Percentiles rank a stretch among this genome's conserved stretches.
These are phyloP conservation scores for Podospora sp. DNA, from an alignment of 495 filamentous ascomycete genomes.

Conservation along the genomic window DNA sequence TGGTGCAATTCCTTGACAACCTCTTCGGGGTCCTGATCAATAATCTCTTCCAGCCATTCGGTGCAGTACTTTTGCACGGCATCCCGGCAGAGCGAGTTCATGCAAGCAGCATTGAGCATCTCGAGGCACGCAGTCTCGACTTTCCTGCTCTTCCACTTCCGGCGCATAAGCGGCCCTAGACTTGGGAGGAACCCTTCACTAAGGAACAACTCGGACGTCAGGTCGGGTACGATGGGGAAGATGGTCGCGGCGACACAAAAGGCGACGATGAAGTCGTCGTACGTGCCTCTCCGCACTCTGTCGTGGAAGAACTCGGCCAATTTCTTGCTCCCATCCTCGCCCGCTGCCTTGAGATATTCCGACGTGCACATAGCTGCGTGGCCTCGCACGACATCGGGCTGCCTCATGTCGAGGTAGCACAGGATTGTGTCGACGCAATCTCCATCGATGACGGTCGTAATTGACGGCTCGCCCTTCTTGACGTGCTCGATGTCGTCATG, in stretches of 20 bases:
- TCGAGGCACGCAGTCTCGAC: constrained; percentile 83
- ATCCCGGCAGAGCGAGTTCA: constrained; percentile 75
- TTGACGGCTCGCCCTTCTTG: constrained; percentile 41
- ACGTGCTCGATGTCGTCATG: constrained; percentile 47
- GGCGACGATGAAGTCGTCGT: constrained; percentile 67
- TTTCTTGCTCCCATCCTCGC: constrained; percentile 63
- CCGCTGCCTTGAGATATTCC: constrained; percentile 77
- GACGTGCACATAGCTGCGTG: constrained; percentile 76
- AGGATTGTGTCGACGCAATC: constrained; percentile 81
- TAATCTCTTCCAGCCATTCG: constrained; percentile 78
- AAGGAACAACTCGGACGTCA: constrained; percentile 74
- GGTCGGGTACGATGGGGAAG: constrained; percentile 78
- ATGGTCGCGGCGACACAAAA: constrained; percentile 86
- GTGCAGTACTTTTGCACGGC: constrained; percentile 77
- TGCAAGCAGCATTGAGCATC: constrained; percentile 86
- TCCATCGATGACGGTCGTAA: constrained; percentile 71
- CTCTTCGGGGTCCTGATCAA: constrained; percentile 66
- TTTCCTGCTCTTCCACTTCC: constrained; percentile 72
- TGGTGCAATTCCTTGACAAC: constrained; percentile 53
- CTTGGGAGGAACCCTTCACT: constrained; percentile 76
- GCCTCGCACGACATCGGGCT: constrained; percentile 65
- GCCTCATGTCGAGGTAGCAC: constrained; percentile 73
- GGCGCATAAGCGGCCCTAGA: constrained; percentile 69
- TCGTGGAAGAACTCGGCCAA: constrained; percentile 68
- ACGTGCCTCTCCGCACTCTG: constrained; percentile 50